Base-by-base conservation (phyloP, 108 stramenopile species). In the Fragilaria radians region DNA sequence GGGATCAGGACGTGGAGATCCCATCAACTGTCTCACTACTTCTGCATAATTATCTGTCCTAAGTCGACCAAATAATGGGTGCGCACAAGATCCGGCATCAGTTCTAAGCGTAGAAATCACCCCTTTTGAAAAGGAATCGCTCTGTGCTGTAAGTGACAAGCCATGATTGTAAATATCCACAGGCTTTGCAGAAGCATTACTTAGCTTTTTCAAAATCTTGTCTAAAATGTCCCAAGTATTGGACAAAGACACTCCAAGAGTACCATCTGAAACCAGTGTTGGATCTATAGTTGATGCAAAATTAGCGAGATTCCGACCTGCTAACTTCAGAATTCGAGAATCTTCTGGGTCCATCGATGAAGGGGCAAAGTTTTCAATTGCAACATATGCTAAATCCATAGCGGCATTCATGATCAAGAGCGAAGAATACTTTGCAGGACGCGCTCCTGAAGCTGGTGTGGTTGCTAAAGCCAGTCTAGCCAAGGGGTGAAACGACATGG, bases 11-110 rank as follows among this genome's bases (percentile, higher is more conserved):
- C 86, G 71, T 30, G 82, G 86, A 11, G 85, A 85, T 28, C 96
- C 96, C 91, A 92, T 88, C 31, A 93, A 67, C 29, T 73, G 74
- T 67, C 88, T 93, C 19, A 89, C 79, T 19, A 96, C 90, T 33
- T 93, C 79, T 53, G 93, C 93, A 56, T 89, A 89, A 61, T 91
- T 72, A 65, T 98, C 97, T 24, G 95, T 78, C 32, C 97, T 74
- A 18, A 97, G 72, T 34, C 97, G 62, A 11, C 96, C 97, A 65
- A 95, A 96, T 34, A 95, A 79, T 3, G 95, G 94, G 63, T 80
- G 87, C 48, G 83, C 83, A 4, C 89, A 82, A 22, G 82, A 83
- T 28, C 94, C 94, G 28, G 89, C 73, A 36, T 74, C 82, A 14
- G 84, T 70, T 26, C 64, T 61, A 51, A 93, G 47, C 34, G 84